phyloP scores from a whole-genome alignment of 192 early-diverging fungal genomes.

The Umbelopsis sp. region DNA sequence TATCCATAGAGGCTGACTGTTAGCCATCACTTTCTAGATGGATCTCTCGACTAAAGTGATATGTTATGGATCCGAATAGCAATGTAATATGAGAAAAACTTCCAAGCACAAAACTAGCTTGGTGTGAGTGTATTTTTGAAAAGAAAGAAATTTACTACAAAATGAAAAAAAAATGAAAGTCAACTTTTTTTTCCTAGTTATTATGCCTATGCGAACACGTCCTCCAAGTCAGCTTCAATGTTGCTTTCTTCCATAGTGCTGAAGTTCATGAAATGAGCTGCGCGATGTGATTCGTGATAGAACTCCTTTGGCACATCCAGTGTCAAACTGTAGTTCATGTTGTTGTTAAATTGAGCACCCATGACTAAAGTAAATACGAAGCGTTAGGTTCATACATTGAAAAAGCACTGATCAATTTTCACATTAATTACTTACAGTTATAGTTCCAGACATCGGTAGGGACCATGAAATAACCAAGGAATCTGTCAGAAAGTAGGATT shows the following conservation, averaged over 20 bases:
- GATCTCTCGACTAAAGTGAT: too few species aligned
- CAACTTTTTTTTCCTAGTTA: background rate
- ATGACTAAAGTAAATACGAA: constrained; percentile 55
- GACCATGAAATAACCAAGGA: constrained; percentile 99
- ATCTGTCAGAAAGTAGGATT: constrained; percentile 93
- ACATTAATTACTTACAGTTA: constrained; percentile 34
- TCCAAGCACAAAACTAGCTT: too few species aligned
- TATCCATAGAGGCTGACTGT: background rate
- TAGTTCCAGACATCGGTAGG: constrained; percentile 98
- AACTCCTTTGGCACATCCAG: constrained; percentile 96
- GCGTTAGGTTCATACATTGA: background rate
- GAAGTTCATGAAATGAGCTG: constrained; percentile 96
- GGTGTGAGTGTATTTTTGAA: background rate
- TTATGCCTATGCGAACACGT: constrained; percentile 53
- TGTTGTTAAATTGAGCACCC: constrained; percentile 88
- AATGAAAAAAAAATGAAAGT: background rate
- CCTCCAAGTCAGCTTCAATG: constrained; percentile 62
- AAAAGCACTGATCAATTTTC: too few species aligned
- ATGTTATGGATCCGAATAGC: too few species aligned
- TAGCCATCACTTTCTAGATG: too few species aligned
- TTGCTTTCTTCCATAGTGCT: constrained; percentile 62
- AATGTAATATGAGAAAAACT: too few species aligned
- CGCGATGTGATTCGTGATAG: constrained; percentile 95
- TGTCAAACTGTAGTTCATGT: constrained; percentile 90
- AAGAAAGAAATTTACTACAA: background rate